A percentile compares a stretch with the other conserved stretches of the same genome.
Conservation (phyloP, 805 yeast species). For the Wickerhamiella vanderwaltii region DNA sequence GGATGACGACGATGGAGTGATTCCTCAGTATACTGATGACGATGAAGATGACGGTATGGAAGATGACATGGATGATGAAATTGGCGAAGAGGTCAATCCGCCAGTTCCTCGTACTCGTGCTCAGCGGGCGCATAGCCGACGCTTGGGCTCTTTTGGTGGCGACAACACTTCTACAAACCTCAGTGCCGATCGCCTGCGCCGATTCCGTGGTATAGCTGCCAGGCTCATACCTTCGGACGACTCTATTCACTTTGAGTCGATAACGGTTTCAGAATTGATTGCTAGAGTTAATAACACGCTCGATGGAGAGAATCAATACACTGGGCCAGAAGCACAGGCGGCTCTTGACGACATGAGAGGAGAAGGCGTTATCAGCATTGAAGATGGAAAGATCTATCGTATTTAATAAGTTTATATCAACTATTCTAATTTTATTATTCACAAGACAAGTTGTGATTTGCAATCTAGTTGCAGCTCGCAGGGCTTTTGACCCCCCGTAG, state of each 20-base stretch:
- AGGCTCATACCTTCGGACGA: constrained; percentile 37
- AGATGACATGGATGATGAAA: constrained; percentile 29
- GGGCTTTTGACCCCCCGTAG: too few relatives aligned
- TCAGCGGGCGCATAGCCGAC: constrained; percentile 12
- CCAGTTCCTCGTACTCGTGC: background rate
- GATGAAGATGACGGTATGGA: constrained; percentile 29
- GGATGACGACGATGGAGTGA: constrained; percentile 31
- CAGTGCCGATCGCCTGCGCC: constrained; percentile 23
- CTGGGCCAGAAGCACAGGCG: constrained; percentile 28
- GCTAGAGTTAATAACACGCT: constrained; percentile 34
- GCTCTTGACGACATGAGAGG: constrained; percentile 29
- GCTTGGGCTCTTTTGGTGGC: too few relatives aligned
- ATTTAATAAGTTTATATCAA: constrained; percentile 12
- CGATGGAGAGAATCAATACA: constrained; percentile 30
- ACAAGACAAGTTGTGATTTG: too few relatives aligned
- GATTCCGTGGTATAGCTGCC: constrained; percentile 41
- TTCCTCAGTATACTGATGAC: constrained; percentile 23
- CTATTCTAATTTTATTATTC: too few relatives aligned
- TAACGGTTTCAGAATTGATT: constrained; percentile 30
- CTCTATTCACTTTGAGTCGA: constrained; percentile 35
- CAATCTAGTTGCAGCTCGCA: too few relatives aligned
- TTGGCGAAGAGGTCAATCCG: constrained; percentile 3
- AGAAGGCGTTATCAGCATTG: constrained; percentile 29
- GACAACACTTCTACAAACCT: constrained; percentile 9
- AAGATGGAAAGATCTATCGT: constrained; percentile 21